A percentile compares a stretch with the other conserved stretches of the same genome.
Evolutionary conservation across 495 filamentous ascomycete species (phyloP).

Genomic region (Daldinia decipiens): DNA sequence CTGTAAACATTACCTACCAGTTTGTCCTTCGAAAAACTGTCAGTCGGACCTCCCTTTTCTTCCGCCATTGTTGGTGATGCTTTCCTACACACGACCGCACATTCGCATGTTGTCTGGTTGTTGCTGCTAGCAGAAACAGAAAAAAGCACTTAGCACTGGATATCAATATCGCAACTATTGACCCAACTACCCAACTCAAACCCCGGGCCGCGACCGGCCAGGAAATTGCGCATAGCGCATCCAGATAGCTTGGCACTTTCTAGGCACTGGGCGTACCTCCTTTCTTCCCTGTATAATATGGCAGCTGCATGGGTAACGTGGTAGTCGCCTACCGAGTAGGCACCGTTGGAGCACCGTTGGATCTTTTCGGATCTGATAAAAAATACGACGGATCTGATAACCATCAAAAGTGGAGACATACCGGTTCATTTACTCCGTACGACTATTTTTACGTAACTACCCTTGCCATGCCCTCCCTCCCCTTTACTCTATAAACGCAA

Average conservation of each 20-base stretch:
- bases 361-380: slow-evolving; percentile 31
- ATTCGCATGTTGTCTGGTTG: not conserved
- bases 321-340: not conserved
- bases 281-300: not conserved
- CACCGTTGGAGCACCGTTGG: not conserved
- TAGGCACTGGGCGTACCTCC: not conserved
- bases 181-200: not conserved
- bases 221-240: slow-evolving; percentile 4
- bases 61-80: slow-evolving; percentile 5
- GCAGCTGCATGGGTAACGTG: not conserved
- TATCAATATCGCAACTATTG: not conserved
- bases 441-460: slow-evolving; percentile 1
- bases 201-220: slow-evolving; percentile 12
- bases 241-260: slow-evolving; percentile 23
- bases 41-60: not conserved
- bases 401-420: slow-evolving; percentile 16
- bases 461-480: not conserved
- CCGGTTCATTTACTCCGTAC: not conserved
- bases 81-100: not conserved
- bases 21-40: slow-evolving; percentile 6
- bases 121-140: not conserved
- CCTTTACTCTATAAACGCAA: not conserved
- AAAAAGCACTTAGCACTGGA: not conserved
- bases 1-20: not conserved
- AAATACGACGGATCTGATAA: slow-evolving; percentile 33